Evolutionary conservation across 805 yeast genomes (phyloP).

Genomic region (Gaillardinia entomophila): DNA sequence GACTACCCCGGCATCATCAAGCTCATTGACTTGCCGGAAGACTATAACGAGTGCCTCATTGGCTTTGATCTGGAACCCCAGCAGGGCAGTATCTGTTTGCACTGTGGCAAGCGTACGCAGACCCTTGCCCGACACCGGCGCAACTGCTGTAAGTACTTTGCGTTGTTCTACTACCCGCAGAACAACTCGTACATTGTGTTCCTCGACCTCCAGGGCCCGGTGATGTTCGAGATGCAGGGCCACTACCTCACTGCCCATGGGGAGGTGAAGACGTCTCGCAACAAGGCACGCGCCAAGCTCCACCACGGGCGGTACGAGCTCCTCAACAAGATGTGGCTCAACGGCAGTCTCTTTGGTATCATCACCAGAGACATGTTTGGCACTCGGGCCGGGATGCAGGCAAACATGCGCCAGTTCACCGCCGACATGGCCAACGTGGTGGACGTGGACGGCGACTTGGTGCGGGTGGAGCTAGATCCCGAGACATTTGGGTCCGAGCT

Average conservation of each 20-base stretch:
- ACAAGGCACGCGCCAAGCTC: slow-evolving; percentile 53
- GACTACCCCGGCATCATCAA: slow-evolving; percentile 53
- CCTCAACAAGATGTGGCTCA: slow-evolving; percentile 56
- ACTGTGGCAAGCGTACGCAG: slow-evolving; percentile 19
- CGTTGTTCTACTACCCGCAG: slow-evolving; percentile 8
- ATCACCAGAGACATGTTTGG: slow-evolving; percentile 30
- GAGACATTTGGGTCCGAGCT: too few species aligned
- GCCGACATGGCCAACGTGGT: neutral
- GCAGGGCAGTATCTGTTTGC: slow-evolving; percentile 27
- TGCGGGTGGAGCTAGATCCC: too few species aligned
- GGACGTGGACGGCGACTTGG: too few species aligned
- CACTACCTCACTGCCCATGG: slow-evolving; percentile 76
- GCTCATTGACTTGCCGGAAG: slow-evolving; percentile 47
- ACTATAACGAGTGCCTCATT: slow-evolving; percentile 22
- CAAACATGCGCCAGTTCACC: neutral
- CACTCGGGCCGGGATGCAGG: slow-evolving; percentile 6
- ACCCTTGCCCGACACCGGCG: slow-evolving; percentile 1
- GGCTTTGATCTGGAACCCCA: slow-evolving; percentile 7
- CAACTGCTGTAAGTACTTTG: slow-evolving; percentile 4
- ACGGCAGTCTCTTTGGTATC: slow-evolving; percentile 50
- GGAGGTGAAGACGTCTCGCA: slow-evolving; percentile 55
- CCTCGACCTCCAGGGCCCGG: slow-evolving; percentile 8
- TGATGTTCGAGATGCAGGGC: slow-evolving; percentile 41
- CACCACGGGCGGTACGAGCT: slow-evolving; percentile 48
- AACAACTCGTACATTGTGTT: neutral